Conservation (phyloP, 352 stramenopile genomes). For the Pythium brachiatum region DNA sequence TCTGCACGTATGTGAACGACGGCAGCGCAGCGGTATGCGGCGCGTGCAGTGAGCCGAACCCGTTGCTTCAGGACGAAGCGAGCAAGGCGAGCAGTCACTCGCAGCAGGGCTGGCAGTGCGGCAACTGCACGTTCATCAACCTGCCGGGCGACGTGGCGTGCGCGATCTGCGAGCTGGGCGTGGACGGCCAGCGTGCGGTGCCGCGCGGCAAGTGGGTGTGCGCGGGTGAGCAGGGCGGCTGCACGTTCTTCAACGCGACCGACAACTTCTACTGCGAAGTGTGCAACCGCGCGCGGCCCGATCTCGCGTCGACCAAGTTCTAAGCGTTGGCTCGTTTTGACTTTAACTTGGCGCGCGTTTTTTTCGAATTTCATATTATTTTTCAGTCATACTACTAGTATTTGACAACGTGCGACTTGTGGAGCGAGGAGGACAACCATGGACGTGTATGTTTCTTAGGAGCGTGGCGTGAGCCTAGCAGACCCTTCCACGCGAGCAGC, state of each 20-base stretch:
- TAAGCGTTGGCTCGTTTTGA: too few relatives aligned
- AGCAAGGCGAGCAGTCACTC: conserved; percentile 17
- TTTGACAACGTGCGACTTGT: too few relatives aligned
- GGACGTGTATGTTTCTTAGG: too few relatives aligned
- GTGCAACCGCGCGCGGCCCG: conserved; percentile 79
- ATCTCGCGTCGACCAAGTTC: conserved; percentile 71
- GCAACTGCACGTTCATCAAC: conserved; percentile 88
- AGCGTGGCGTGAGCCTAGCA: too few relatives aligned
- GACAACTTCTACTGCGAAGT: conserved; percentile 88
- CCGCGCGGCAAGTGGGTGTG: conserved; percentile 86
- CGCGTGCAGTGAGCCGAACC: conserved; percentile 65
- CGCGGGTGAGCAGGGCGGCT: conserved; percentile 77
- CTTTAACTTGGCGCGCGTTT: neutral
- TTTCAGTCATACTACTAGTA: too few relatives aligned
- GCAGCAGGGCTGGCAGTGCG: conserved; percentile 71
- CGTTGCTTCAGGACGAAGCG: conserved; percentile 32
- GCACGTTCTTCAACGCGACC: conserved; percentile 86
- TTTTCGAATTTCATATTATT: neutral
- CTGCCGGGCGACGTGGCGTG: conserved; percentile 65
- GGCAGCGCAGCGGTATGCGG: conserved; percentile 34
- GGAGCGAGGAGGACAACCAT: too few relatives aligned
- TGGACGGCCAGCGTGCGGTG: conserved; percentile 72
- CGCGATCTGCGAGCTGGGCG: conserved; percentile 80
- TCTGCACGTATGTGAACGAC: conserved; percentile 84
- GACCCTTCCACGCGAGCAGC: too few relatives aligned